These are phyloP conservation scores for Psilocybe azurescens DNA, from an alignment of 768 basidiomycete species.

Conservation along the genomic window DNA sequence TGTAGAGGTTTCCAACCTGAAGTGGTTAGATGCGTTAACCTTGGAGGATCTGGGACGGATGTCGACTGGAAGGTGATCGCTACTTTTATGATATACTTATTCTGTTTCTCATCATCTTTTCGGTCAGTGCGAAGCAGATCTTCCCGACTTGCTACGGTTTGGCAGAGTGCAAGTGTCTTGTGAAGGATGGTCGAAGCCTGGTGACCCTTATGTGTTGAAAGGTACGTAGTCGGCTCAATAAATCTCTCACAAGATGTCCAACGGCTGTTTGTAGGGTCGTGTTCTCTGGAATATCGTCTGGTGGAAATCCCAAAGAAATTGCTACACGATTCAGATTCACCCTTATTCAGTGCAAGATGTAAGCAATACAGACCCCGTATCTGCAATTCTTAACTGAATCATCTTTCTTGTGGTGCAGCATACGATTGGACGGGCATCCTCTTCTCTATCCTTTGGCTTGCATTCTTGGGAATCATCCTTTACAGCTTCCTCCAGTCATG, in stretches of 20 bases:
- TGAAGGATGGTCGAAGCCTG: slow-evolving; percentile 87
- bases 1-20: slow-evolving; percentile 83
- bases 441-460: slow-evolving; percentile 64
- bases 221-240: slow-evolving; percentile 47
- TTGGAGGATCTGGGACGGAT: slow-evolving; percentile 74
- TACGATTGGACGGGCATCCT: slow-evolving; percentile 51
- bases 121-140: slow-evolving; percentile 85
- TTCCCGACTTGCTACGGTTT: slow-evolving; percentile 82
- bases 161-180: slow-evolving; percentile 87
- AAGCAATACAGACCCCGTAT: slow-evolving; percentile 14
- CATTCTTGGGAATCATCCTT: slow-evolving; percentile 52
- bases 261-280: slow-evolving; percentile 63
- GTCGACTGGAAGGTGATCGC: slow-evolving; percentile 89
- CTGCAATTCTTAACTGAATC: neutral
- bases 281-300: slow-evolving; percentile 84
- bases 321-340: slow-evolving; percentile 40
- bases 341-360: slow-evolving; percentile 34
- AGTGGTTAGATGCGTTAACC: slow-evolving; percentile 82
- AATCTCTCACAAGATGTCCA: neutral
- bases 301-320: slow-evolving; percentile 65
- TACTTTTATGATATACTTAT: slow-evolving; percentile 9
- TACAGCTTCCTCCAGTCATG: slow-evolving; percentile 69
- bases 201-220: slow-evolving; percentile 85
- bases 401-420: slow-evolving; percentile 34
- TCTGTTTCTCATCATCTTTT: neutral